A percentile compares a stretch with the other conserved stretches of the same genome.
Evolutionary conservation across 2,329 filamentous ascomycete genomes (phyloP).

Genomic region (Penicillium psychrosexuale): DNA sequence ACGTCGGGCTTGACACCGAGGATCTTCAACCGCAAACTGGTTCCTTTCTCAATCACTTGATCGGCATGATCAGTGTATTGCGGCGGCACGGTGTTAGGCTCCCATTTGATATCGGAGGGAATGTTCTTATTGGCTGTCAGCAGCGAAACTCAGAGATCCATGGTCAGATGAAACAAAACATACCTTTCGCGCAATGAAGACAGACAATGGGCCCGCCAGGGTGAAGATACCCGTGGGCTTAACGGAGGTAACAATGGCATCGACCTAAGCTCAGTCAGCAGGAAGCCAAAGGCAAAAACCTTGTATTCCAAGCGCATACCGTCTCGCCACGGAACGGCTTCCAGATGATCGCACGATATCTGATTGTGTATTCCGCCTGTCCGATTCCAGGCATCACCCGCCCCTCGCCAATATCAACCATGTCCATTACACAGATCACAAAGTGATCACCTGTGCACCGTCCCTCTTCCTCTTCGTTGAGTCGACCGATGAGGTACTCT

Average conservation of each 20-base stretch:
- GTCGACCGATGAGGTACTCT: conserved; percentile 82
- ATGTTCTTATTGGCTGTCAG: conserved; percentile 52
- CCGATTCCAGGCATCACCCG: conserved; percentile 89
- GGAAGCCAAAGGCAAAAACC: conserved; percentile 11
- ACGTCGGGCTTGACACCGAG: conserved; percentile 92
- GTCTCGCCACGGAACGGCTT: conserved; percentile 97
- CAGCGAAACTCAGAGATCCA: background rate
- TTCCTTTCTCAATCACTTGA: conserved; percentile 87
- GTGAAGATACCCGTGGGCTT: conserved; percentile 81
- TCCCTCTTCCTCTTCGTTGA: conserved; percentile 90
- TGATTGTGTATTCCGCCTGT: conserved; percentile 88
- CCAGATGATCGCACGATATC: conserved; percentile 96
- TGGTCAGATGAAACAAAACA: conserved; percentile 27
- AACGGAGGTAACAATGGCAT: conserved; percentile 88
- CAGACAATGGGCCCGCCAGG: conserved; percentile 47
- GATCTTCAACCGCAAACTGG: conserved; percentile 89
- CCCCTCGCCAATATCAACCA: conserved; percentile 89
- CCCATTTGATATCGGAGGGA: conserved; percentile 86
- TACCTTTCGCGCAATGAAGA: conserved; percentile 66
- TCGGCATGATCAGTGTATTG: conserved; percentile 95
- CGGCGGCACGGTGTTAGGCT: conserved; percentile 92
- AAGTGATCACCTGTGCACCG: conserved; percentile 95
- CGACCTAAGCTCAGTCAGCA: conserved; percentile 61
- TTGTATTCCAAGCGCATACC: conserved; percentile 54
- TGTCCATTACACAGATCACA: conserved; percentile 97